A percentile compares a stretch with the other conserved stretches of the same genome.
Evolutionary conservation across 495 filamentous ascomycete genomes (phyloP).

Genomic region (Gamarada debralockiae): DNA sequence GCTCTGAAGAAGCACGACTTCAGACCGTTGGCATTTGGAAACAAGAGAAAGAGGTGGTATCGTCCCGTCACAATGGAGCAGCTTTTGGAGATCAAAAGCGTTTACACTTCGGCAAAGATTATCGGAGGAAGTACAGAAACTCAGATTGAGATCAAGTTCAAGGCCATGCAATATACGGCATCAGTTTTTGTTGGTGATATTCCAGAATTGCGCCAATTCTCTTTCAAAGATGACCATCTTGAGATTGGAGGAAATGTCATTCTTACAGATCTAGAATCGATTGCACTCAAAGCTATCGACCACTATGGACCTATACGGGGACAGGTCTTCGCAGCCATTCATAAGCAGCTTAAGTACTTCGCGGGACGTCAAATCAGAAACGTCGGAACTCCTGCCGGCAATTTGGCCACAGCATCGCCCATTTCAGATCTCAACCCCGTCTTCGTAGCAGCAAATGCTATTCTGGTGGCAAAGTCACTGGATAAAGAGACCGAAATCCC

Average conservation of each 20-base stretch:
- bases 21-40: slow-evolving; percentile 81
- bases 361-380: slow-evolving; percentile 95
- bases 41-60: slow-evolving; percentile 93
- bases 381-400: slow-evolving; percentile 93
- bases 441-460: slow-evolving; percentile 80
- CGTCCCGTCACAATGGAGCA: slow-evolving; percentile 84
- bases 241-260: slow-evolving; percentile 91
- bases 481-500: slow-evolving; percentile 73
- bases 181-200: slow-evolving; percentile 96
- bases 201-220: slow-evolving; percentile 75
- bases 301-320: slow-evolving; percentile 68
- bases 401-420: slow-evolving; percentile 90
- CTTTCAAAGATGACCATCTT: slow-evolving; percentile 72
- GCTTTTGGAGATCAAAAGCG: slow-evolving; percentile 83
- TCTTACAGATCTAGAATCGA: slow-evolving; percentile 75
- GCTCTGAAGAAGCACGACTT: slow-evolving; percentile 76
- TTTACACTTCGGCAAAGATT: slow-evolving; percentile 82
- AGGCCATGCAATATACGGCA: slow-evolving; percentile 81
- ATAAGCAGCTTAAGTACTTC: slow-evolving; percentile 86
- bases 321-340: slow-evolving; percentile 70
- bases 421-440: slow-evolving; percentile 97
- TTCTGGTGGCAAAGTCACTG: slow-evolving; percentile 71
- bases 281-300: slow-evolving; percentile 72
- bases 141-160: slow-evolving; percentile 98
- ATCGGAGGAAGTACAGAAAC: slow-evolving; percentile 97